Base-by-base conservation (phyloP, 257 asterid species). In the Capsicum rhomboideum region DNA sequence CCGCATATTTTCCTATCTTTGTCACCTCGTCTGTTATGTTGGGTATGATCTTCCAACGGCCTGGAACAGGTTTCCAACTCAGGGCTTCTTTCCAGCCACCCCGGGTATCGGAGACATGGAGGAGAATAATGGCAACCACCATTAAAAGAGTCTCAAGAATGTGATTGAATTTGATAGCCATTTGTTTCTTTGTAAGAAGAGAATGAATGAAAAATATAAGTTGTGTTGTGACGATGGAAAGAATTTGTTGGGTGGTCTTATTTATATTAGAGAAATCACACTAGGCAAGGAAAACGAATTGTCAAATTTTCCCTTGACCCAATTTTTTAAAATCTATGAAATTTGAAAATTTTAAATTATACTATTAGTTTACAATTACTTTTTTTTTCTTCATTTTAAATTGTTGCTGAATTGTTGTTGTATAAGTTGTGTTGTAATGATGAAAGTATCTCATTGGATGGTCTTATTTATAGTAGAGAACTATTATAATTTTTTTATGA, bases 1-100 rank as follows among this genome's bases (percentile, higher is more conserved):
- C 88, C 52, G 91, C 91, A 54, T 79, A 91, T 4, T 85, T 71
- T 8, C 83, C 93, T 23, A 82, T 55, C 46, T 55, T 7, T 5
- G 7, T 6, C 44, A 40, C 29, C 80, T 82, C 85, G 6, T 56
- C 84, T 20, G 85, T 83, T 10, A 77, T 84, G 56, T 88, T 52
- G 13, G 21, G 18, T 72, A 90, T 87, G 5, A 67, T 69, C 82
- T 0, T 2, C 90, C 89, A 90, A 10, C 87, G 79, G 37, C 34
- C 58, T 12, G 14, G 31, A 0, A 50, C 1, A 2, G 37, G 5
- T 37, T 37, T 5, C 37, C 37, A 2, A 4, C 37, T 4, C 5
- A 7, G 44, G 44, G 4, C 18, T 10, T 69, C 82, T 2, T 23
- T 26, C 53, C 54, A 28, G 81, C 46, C 84, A 3, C 58, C 37